Evolutionary conservation across 2,329 filamentous ascomycete species (phyloP).

Genomic region (Trichophyton benhamiae): DNA sequence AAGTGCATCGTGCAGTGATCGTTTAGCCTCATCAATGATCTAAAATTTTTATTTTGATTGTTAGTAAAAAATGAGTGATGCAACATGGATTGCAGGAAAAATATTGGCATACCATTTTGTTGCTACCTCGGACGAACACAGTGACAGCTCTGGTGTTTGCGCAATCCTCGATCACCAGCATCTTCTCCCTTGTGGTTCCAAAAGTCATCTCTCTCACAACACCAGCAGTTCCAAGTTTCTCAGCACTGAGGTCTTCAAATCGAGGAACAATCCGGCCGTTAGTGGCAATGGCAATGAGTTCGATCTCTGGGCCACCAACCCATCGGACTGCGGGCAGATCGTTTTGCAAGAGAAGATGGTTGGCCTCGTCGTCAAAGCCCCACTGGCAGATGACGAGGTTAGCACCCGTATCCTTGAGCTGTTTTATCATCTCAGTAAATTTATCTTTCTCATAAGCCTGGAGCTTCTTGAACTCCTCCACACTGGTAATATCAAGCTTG

Average conservation of each 20-base stretch:
- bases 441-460: slow-evolving; percentile 93
- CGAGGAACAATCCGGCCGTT: slow-evolving; percentile 95
- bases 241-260: slow-evolving; percentile 83
- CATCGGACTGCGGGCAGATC: slow-evolving; percentile 89
- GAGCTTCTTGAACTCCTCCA: slow-evolving; percentile 96
- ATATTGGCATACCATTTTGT: slow-evolving; percentile 74
- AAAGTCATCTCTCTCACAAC: slow-evolving; percentile 91
- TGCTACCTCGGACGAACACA: slow-evolving; percentile 90
- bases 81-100: not conserved
- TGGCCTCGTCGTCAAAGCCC: slow-evolving; percentile 98
- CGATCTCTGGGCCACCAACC: slow-evolving; percentile 96
- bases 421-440: slow-evolving; percentile 96
- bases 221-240: slow-evolving; percentile 84
- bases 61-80: not conserved
- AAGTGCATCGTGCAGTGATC: slow-evolving; percentile 90
- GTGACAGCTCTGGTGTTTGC: slow-evolving; percentile 96
- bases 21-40: slow-evolving; percentile 98
- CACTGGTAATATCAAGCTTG: slow-evolving; percentile 91
- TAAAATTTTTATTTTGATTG: slow-evolving; percentile 28
- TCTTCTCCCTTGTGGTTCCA: slow-evolving; percentile 96
- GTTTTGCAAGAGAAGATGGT: slow-evolving; percentile 93
- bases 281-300: slow-evolving; percentile 95
- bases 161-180: slow-evolving; percentile 98
- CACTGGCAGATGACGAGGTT: slow-evolving; percentile 98
- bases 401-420: slow-evolving; percentile 93